Percentiles rank a stretch among this genome's conserved stretches.
Conservation (phyloP, 148 eudicot genomes). For the Camellia sinensis region DNA sequence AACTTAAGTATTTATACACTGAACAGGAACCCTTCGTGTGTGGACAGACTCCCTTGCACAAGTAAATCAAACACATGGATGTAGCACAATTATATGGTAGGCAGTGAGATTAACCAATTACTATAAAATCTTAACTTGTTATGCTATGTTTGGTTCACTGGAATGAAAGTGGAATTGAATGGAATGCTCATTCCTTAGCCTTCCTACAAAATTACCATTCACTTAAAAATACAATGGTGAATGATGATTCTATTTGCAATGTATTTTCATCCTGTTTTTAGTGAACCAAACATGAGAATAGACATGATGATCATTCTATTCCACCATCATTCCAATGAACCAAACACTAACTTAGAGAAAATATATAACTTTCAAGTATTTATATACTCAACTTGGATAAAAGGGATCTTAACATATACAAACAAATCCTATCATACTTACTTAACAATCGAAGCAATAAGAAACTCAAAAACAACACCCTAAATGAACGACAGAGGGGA, state of each 20-base stretch:
- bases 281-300: too few relatives aligned
- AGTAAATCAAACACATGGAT: neutral
- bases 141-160: too few relatives aligned
- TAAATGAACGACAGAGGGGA: neutral
- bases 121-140: too few relatives aligned
- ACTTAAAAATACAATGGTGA: too few relatives aligned
- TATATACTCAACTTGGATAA: neutral
- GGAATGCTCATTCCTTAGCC: too few relatives aligned
- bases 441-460: neutral
- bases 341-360: too few relatives aligned
- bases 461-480: neutral
- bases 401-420: neutral
- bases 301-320: neutral
- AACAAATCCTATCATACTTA: neutral
- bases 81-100: neutral
- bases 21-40: neutral
- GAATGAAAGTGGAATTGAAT: too few relatives aligned
- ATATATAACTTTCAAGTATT: too few relatives aligned
- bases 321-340: too few relatives aligned
- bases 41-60: neutral
- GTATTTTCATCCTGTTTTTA: too few relatives aligned
- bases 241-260: too few relatives aligned
- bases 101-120: neutral
- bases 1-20: neutral
- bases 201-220: too few relatives aligned